These are phyloP conservation scores for Metarhizium humberi DNA, from an alignment of 2,329 filamentous ascomycete species.

Conservation along the genomic window DNA sequence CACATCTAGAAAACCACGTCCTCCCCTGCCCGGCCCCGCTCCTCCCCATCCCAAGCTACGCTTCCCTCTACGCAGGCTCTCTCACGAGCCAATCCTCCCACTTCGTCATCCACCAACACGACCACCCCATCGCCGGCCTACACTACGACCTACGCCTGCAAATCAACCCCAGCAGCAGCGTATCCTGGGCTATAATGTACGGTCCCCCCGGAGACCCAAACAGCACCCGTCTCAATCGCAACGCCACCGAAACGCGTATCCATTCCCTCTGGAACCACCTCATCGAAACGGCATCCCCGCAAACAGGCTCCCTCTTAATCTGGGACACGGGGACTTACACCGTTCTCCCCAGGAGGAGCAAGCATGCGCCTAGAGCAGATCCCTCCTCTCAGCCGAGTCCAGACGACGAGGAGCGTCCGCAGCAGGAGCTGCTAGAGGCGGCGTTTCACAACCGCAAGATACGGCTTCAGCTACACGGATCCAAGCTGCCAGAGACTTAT, in stretches of 20 bases:
- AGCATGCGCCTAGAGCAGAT: conserved; percentile 20
- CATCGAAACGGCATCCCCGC: conserved; percentile 44
- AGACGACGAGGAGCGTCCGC: conserved; percentile 15
- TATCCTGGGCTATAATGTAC: conserved; percentile 58
- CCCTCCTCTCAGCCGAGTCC: conserved; percentile 21
- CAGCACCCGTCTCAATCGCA: conserved; percentile 41
- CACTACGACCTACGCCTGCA: conserved; percentile 64
- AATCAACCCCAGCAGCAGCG: conserved; percentile 57
- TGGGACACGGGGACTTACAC: conserved; percentile 55
- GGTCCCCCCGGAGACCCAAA: conserved; percentile 51
- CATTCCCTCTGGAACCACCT: conserved; percentile 54
- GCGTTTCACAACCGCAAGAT: conserved; percentile 49
- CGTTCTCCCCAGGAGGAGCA: conserved; percentile 34
- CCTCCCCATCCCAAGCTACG: conserved; percentile 25
- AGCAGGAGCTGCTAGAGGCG: conserved; percentile 37
- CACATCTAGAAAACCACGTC: conserved; percentile 19
- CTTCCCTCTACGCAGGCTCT: conserved; percentile 26
- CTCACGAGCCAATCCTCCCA: conserved; percentile 31
- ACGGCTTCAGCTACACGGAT: conserved; percentile 43
- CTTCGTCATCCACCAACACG: conserved; percentile 66
- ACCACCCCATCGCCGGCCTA: conserved; percentile 58
- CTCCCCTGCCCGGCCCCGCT: conserved; percentile 18
- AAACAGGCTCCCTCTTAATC: conserved; percentile 49
- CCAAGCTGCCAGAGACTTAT: conserved; percentile 42
- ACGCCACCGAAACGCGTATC: conserved; percentile 52